Evolutionary conservation across 176 grass and related monocot species (phyloP).

Genomic region (Avena insularis): DNA sequence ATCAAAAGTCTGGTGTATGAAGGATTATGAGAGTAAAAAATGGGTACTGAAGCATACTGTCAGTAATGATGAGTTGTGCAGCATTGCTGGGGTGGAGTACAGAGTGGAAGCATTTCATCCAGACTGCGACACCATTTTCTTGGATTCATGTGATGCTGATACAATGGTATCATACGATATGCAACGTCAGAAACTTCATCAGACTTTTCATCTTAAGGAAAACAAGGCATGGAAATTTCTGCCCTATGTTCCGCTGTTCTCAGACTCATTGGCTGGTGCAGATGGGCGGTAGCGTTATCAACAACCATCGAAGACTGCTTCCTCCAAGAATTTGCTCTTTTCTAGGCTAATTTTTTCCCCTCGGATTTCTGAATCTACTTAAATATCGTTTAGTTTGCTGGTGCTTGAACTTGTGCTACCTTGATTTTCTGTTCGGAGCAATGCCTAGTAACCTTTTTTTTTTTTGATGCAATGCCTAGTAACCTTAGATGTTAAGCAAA

Average conservation of each 20-base stretch:
- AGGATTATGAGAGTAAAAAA: constrained; percentile 25
- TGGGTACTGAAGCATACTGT: neutral
- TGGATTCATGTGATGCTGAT: neutral
- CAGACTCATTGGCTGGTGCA: neutral
- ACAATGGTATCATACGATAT: neutral
- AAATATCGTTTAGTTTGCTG: neutral
- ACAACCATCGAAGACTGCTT: neutral
- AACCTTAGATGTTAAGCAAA: neutral
- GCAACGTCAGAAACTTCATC: neutral
- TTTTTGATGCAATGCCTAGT: neutral
- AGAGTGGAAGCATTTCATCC: neutral
- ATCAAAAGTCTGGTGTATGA: neutral
- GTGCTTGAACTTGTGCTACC: neutral
- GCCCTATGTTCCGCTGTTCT: neutral
- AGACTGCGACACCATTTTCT: neutral
- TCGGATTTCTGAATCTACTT: neutral
- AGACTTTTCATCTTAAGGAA: neutral
- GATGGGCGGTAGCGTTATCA: neutral
- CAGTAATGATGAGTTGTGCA: neutral
- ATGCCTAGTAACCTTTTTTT: neutral
- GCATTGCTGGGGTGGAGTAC: neutral
- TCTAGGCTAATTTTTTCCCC: neutral
- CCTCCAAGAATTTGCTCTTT: neutral
- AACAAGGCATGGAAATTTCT: neutral
- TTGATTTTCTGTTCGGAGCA: neutral